Evolutionary conservation across 495 filamentous ascomycete genomes (phyloP), one percentile per base, ranked within the genome.

Genomic region (Aspergillus olivimuriae): DNA sequence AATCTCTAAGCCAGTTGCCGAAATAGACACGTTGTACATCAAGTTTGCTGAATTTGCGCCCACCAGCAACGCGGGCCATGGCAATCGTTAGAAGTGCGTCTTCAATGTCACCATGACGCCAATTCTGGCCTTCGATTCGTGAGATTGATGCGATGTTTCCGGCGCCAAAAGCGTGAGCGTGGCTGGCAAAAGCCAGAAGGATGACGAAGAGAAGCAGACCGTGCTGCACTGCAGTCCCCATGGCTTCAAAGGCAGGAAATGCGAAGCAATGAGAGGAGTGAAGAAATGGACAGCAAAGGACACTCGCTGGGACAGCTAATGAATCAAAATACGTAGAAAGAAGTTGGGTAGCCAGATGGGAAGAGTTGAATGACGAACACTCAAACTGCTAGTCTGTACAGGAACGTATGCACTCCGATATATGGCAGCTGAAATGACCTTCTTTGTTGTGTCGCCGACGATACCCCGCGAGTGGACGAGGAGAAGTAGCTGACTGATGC

Each of bases 21-120:
- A 95, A 95, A 53, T 84, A 81, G 19, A 89, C 84, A 26, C 87
- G 81, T 46, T 88, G 86, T 46, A 94, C 84, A 63, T 84, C 86
- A 52, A 94, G 75, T 66, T 89, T 90, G 67, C 77, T 75, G 60
- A 95, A 95, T 51, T 87, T 91, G 70, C 86, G 84, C 51, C 85
- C 85, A 46, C 87, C 85, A 30, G 82, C 80, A 42, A 77, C 79
- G 39, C 76, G 74, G n/a, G 87, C 81, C 74, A 92, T 83, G 42
- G 82, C 57, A 20, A 95, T 66, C 35, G 69, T 77, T 44, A 94
- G 77, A 15, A 95, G 75, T 22, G 83, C 78, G 72, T 95, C 89
- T 75, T 95, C 89, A 57, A 95, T 92, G 51, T 73, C 70, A 46
- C 89, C 89, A 81, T 95, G 89, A 35, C 89, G 87, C 86, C 87